phyloP scores from a whole-genome alignment of 2,329 filamentous ascomycete species.

The Sporothrix brasiliensis region DNA sequence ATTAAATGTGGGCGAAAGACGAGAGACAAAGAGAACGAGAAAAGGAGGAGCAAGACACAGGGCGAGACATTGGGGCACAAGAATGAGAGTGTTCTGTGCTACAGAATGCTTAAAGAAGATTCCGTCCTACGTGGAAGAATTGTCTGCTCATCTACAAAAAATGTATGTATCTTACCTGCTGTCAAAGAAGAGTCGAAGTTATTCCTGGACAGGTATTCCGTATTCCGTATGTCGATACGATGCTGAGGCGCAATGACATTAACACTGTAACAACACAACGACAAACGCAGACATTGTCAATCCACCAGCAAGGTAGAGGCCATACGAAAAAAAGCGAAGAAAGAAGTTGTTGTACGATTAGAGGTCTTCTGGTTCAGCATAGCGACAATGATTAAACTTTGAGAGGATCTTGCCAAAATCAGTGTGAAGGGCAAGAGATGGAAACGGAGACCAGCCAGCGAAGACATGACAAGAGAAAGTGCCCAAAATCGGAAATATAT shows the following conservation, averaged over 20 bases:
- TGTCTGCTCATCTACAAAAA: not conserved
- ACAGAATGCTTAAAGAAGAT: not conserved
- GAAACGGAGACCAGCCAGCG: too few species aligned
- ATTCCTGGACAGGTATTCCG: too few species aligned
- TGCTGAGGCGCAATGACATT: constrained; percentile 1
- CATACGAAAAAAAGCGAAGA: not conserved
- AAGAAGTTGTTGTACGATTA: not conserved
- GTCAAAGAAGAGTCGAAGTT: too few species aligned
- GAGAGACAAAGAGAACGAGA: not conserved
- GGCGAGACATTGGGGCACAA: not conserved
- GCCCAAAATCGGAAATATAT: too few species aligned
- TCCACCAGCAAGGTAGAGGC: too few species aligned
- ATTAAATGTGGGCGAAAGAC: not conserved
- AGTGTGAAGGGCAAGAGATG: too few species aligned
- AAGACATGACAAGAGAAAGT: too few species aligned
- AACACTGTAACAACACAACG: not conserved
- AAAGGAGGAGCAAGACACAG: not conserved
- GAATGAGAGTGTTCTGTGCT: not conserved
- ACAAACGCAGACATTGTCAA: not conserved
- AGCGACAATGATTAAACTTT: too few species aligned
- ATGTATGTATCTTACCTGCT: too few species aligned
- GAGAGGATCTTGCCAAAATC: too few species aligned
- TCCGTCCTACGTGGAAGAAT: not conserved
- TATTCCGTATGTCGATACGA: too few species aligned
- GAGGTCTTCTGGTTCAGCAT: too few species aligned